A percentile compares a stretch with the other conserved stretches of the same genome.
Evolutionary conservation across 2,329 filamentous ascomycete species (phyloP).

Genomic region (Aphanoascus verrucosus): DNA sequence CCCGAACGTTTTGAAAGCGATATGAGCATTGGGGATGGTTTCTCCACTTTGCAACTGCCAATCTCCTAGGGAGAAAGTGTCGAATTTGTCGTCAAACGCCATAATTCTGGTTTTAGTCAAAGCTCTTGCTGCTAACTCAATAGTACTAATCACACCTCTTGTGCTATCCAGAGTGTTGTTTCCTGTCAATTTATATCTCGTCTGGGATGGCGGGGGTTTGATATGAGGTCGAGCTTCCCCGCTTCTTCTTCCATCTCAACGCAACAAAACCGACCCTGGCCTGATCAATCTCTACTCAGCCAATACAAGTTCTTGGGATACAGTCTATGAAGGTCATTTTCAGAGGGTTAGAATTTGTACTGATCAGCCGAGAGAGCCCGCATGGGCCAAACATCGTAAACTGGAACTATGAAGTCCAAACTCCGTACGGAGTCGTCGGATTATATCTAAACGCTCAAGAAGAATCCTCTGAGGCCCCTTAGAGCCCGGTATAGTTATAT

Average conservation of each 20-base stretch:
- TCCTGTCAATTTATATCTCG: not conserved
- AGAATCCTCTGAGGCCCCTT: no score
- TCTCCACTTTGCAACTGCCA: conserved; percentile 56
- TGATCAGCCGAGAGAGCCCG: no score
- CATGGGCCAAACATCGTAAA: no score
- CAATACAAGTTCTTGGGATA: no score
- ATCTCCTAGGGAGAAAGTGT: conserved; percentile 51
- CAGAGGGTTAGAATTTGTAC: no score
- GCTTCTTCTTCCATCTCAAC: not conserved
- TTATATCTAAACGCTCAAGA: no score
- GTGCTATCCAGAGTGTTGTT: not conserved
- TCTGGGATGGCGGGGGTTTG: not conserved
- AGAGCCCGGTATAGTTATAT: no score
- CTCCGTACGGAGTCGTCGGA: no score
- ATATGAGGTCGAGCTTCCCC: not conserved
- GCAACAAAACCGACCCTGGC: not conserved
- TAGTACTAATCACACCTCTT: no score
- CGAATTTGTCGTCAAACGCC: conserved; percentile 28
- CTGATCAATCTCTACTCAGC: no score
- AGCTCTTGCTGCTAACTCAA: not conserved
- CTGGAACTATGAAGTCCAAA: no score
- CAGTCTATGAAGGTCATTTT: no score
- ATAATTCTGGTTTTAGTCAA: not conserved
- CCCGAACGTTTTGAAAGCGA: conserved; percentile 70
- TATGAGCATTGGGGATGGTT: conserved; percentile 52